Evolutionary conservation across 768 basidiomycete species (phyloP).

Genomic region (Tricholoma sp.): DNA sequence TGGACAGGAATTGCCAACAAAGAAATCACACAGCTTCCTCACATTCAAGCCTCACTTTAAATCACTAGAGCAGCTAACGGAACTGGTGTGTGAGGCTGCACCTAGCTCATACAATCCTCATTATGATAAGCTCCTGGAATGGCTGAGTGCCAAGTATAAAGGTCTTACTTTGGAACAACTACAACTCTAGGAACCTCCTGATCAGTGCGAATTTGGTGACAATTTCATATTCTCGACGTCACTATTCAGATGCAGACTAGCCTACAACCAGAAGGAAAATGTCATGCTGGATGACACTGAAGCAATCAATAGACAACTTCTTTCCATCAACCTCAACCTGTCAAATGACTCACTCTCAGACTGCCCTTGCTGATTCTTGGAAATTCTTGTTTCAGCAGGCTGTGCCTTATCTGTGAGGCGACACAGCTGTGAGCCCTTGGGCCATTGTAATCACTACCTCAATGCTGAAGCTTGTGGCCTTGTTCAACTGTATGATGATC

Average conservation of each 20-base stretch:
- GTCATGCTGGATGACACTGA: conserved; percentile 38
- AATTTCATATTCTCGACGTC: conserved; percentile 67
- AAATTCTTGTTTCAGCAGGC: conserved; percentile 62
- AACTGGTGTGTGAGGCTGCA: conserved; percentile 64
- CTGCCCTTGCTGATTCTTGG: conserved; percentile 73
- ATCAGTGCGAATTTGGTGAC: conserved; percentile 76
- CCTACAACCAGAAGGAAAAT: conserved; percentile 36
- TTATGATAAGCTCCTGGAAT: conserved; percentile 54
- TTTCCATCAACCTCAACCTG: conserved; percentile 82
- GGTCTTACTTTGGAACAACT: conserved; percentile 63
- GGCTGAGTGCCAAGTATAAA: conserved; percentile 48
- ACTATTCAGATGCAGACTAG: conserved; percentile 57
- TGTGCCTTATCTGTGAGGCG: conserved; percentile 59
- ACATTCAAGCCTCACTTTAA: conserved; percentile 54
- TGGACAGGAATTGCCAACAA: conserved; percentile 25
- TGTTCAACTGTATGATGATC: conserved; percentile 78
- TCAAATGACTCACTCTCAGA: conserved; percentile 80
- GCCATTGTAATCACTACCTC: conserved; percentile 70
- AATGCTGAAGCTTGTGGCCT: conserved; percentile 83
- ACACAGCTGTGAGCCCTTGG: conserved; percentile 51
- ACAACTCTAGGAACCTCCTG: conserved; percentile 52
- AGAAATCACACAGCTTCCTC: conserved; percentile 56
- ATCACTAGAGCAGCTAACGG: conserved; percentile 57
- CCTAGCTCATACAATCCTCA: conserved; percentile 68
- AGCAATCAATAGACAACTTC: conserved; percentile 51